Percentiles rank a stretch among this genome's conserved stretches.
Conservation (phyloP, 164 flowering plant genomes). For the Taxillus chinensis region DNA sequence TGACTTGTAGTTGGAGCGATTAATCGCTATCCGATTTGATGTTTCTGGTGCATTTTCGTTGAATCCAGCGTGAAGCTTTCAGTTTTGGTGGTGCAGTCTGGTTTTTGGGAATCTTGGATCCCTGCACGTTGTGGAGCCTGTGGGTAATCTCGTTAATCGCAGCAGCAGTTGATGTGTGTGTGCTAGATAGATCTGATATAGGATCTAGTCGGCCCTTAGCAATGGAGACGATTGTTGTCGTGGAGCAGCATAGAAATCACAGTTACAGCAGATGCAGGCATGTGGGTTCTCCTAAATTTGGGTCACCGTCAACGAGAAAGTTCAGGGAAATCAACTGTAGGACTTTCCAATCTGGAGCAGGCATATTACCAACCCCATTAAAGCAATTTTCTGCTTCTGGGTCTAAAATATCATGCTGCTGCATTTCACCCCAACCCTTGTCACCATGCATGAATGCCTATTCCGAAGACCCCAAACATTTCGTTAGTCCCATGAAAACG, state of each 20-base stretch:
- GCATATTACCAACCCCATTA: conserved; percentile 52
- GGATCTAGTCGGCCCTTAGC: not conserved
- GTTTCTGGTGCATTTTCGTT: not conserved
- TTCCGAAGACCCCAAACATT: conserved; percentile 7
- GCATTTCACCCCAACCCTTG: conserved; percentile 25
- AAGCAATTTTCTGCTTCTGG: conserved; percentile 18
- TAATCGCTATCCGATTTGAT: not conserved
- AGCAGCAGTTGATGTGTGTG: not conserved
- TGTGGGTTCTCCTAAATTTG: conserved; percentile 16
- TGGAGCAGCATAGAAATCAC: conserved; percentile 51
- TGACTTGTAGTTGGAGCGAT: too few relatives aligned
- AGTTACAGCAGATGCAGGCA: conserved; percentile 26
- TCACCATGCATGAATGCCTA: conserved; percentile 7
- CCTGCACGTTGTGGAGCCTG: not conserved
- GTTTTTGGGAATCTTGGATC: not conserved
- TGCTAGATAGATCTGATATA: too few relatives aligned
- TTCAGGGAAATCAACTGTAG: conserved; percentile 49
- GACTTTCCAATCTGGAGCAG: conserved; percentile 48
- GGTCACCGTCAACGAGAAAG: conserved; percentile 26
- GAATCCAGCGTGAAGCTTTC: conserved; percentile 1
- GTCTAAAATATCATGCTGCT: conserved; percentile 8
- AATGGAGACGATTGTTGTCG: conserved; percentile 71
- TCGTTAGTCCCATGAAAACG: conserved; percentile 14
- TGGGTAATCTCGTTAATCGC: not conserved
- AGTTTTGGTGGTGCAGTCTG: conserved; percentile 1